Evolutionary conservation across 768 basidiomycete species (phyloP).

Genomic region (Pulveroboletus sp.): DNA sequence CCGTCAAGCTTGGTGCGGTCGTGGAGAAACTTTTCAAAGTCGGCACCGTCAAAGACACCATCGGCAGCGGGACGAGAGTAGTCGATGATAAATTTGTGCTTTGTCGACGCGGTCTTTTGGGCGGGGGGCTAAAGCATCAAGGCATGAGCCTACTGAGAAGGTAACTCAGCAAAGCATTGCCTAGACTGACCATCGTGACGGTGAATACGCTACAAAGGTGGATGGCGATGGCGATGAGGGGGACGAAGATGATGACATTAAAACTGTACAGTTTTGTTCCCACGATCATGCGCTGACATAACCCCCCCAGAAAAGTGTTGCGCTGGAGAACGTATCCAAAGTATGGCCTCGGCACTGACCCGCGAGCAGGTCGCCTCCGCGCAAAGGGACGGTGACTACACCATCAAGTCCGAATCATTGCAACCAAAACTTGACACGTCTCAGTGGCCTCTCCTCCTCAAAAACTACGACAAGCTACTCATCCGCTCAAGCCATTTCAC

Average conservation of each 20-base stretch:
- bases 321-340: neutral
- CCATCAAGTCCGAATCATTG: conserved; percentile 76
- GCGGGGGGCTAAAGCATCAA: conserved; percentile 51
- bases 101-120: conserved; percentile 50
- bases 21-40: conserved; percentile 85
- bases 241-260: conserved; percentile 15
- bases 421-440: conserved; percentile 88
- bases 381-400: conserved; percentile 71
- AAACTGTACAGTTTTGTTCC: conserved; percentile 53
- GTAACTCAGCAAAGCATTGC: conserved; percentile 83
- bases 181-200: conserved; percentile 71
- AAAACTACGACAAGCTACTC: conserved; percentile 98
- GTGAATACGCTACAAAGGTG: neutral
- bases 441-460: conserved; percentile 95
- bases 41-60: conserved; percentile 58
- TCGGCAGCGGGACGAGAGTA: conserved; percentile 78
- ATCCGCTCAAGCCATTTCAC: conserved; percentile 97
- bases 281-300: conserved; percentile 15
- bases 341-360: conserved; percentile 40
- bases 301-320: conserved; percentile 9
- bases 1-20: conserved; percentile 94
- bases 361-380: conserved; percentile 70
- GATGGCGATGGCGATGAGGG: neutral
- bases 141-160: conserved; percentile 90
- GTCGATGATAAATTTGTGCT: conserved; percentile 83